Base-by-base conservation (phyloP, 129 eudicot genomes). In the Calendula officinalis region DNA sequence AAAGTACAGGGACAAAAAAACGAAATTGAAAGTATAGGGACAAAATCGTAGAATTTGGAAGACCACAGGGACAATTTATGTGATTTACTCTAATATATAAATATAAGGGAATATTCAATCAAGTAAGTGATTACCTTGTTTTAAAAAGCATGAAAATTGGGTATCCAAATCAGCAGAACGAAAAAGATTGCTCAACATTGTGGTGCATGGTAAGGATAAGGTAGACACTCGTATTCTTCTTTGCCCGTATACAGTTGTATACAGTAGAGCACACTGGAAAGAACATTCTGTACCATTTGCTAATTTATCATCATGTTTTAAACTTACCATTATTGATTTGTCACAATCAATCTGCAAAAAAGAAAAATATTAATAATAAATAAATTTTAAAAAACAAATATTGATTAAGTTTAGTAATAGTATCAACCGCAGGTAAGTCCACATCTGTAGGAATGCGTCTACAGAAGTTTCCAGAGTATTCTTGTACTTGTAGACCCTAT, bases 401-500 rank as follows among this genome's bases (percentile, higher is more conserved):
- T n/a, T n/a, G n/a, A n/a, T n/a, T n/a, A n/a, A n/a, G n/a, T n/a
- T n/a, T n/a, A n/a, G n/a, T n/a, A n/a, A n/a, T n/a, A 33, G 63
- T 27, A 75, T 77, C 37, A 42, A 89, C 97, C 70, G 83, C 91
- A 46, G 97, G 97, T 47, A 86, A 83, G 75, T 86, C 95, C 39
- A 86, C 89, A 60, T 90, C 97, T 41, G 97, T 90, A 37, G 97
- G 95, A 33, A 86, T 90, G 71, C 84, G 88, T 73, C 75, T 90
- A 66, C 97, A 90, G 82, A 83, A 90, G 78, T 90, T 90, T 58
- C 97, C 97, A 56, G 82, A 76, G 72, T 90, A 90, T 47, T 90
- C 97, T 76, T 86, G 97, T 64, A 90, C 95, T 86, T 90, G 91
- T 75, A 90, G 80, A 35, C 97, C 97, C 97, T 90, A 64, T 60